Evolutionary conservation across 345 rosid genomes (phyloP).

Genomic region (Reutealis trisperma): DNA sequence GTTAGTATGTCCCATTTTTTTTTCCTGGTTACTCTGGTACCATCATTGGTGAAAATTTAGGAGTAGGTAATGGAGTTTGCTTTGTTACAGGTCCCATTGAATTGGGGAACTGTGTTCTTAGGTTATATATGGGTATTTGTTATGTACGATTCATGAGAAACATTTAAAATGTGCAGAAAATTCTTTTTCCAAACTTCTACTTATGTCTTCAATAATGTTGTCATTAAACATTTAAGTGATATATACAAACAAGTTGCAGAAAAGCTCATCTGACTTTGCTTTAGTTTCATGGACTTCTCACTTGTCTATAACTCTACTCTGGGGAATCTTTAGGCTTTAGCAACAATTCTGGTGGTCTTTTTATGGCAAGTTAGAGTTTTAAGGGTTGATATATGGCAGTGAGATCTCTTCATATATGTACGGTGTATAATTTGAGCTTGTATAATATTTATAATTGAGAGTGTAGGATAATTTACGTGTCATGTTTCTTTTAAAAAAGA

Average conservation of each 20-base stretch:
- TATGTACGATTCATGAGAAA: conserved; percentile 42
- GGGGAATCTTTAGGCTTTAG: neutral
- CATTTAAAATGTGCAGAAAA: conserved; percentile 57
- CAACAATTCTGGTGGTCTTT: neutral
- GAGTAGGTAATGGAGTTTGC: conserved; percentile 50
- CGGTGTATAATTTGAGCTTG: too few species aligned
- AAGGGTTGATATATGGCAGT: too few species aligned
- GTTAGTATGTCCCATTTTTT: conserved; percentile 27
- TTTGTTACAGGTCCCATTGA: conserved; percentile 48
- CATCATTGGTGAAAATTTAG: conserved; percentile 38
- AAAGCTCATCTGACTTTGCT: neutral
- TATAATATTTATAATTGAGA: too few species aligned
- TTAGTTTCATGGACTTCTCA: neutral
- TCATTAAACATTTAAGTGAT: neutral
- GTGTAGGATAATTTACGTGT: too few species aligned
- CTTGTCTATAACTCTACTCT: too few species aligned
- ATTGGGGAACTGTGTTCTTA: conserved; percentile 41
- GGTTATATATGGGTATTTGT: conserved; percentile 40
- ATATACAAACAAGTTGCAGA: neutral
- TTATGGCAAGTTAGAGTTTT: too few species aligned
- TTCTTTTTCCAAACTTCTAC: conserved; percentile 20
- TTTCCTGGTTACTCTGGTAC: conserved; percentile 18
- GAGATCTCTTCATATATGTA: too few species aligned
- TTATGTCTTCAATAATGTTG: neutral
- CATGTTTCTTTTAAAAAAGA: too few species aligned